Evolutionary conservation across 2,329 filamentous ascomycete species (phyloP).

Genomic region (Colletotrichum acutatum): DNA sequence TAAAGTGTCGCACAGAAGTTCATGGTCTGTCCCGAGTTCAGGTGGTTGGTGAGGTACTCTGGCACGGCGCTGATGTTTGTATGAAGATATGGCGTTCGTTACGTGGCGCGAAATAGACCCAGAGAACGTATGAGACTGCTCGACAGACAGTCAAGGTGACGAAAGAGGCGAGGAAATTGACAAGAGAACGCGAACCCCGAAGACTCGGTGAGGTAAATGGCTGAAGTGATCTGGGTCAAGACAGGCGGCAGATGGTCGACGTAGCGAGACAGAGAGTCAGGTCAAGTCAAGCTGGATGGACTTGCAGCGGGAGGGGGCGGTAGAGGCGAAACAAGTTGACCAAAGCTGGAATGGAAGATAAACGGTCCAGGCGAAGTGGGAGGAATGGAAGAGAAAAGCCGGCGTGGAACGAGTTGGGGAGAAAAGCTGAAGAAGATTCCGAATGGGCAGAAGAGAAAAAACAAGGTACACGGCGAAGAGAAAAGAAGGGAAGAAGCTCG

Average conservation of each 20-base stretch:
- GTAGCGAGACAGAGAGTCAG: not conserved
- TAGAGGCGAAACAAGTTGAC: not conserved
- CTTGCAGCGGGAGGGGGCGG: not conserved
- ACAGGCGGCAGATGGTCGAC: not conserved
- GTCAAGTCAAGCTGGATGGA: not conserved
- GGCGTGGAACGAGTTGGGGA: not conserved
- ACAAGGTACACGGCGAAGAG: slow-evolving; percentile 1
- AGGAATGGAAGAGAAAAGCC: slow-evolving; percentile 14
- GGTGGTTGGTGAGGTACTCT: not conserved
- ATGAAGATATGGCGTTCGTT: not conserved
- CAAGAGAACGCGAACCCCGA: not conserved
- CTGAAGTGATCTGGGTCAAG: not conserved
- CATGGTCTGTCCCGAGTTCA: slow-evolving; percentile 20
- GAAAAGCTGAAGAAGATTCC: not conserved
- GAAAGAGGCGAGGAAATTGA: not conserved
- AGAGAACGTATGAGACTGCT: not conserved
- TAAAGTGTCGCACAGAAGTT: slow-evolving; percentile 25
- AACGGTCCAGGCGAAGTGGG: not conserved
- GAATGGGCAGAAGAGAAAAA: not conserved
- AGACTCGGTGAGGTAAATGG: not conserved
- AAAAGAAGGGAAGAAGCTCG: slow-evolving; percentile 26
- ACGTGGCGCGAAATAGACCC: not conserved
- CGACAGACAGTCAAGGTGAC: not conserved
- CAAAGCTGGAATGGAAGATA: slow-evolving; percentile 13
- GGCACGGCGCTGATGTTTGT: not conserved